A percentile compares a stretch with the other conserved stretches of the same genome.
phyloP scores from a whole-genome alignment of 306 rosid genomes.

The Canavalia gladiata region DNA sequence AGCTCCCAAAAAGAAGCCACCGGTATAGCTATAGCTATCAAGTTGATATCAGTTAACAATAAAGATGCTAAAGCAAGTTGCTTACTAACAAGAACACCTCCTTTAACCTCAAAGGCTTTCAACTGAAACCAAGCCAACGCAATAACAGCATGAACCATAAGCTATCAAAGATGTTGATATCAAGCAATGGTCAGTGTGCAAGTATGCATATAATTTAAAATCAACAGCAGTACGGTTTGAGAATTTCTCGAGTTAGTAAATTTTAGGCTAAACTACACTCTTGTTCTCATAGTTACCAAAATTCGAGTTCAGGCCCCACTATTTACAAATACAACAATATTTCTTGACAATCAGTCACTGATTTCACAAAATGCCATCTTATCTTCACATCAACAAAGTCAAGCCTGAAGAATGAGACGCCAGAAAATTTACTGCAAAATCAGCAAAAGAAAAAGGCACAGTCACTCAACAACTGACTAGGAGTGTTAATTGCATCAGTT shows the following conservation, averaged over 20 bases:
- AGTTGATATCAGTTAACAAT: conserved; percentile 25
- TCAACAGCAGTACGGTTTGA: background rate
- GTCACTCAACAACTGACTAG: background rate
- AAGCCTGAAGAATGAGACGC: background rate
- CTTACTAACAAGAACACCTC: conserved; percentile 1
- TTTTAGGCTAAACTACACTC: conserved; percentile 16
- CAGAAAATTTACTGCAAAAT: conserved; percentile 4
- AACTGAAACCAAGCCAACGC: conserved; percentile 31
- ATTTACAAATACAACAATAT: background rate
- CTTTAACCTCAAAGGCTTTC: conserved; percentile 12
- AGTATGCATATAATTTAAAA: background rate
- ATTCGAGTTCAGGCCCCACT: background rate
- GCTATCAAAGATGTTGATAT: conserved; percentile 17
- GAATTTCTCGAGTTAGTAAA: background rate
- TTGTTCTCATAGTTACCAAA: background rate
- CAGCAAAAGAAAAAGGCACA: conserved; percentile 12
- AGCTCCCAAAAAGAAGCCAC: conserved; percentile 5
- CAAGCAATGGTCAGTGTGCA: background rate
- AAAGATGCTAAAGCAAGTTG: conserved; percentile 3
- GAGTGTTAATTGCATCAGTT: background rate
- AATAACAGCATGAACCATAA: background rate
- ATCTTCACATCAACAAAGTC: background rate
- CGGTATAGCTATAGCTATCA: background rate
- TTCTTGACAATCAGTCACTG: background rate
- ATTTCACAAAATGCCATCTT: background rate